Evolutionary conservation across 164 flowering plant genomes (phyloP), one percentile per base, ranked within the genome.

Genomic region (Berberis vulgaris): DNA sequence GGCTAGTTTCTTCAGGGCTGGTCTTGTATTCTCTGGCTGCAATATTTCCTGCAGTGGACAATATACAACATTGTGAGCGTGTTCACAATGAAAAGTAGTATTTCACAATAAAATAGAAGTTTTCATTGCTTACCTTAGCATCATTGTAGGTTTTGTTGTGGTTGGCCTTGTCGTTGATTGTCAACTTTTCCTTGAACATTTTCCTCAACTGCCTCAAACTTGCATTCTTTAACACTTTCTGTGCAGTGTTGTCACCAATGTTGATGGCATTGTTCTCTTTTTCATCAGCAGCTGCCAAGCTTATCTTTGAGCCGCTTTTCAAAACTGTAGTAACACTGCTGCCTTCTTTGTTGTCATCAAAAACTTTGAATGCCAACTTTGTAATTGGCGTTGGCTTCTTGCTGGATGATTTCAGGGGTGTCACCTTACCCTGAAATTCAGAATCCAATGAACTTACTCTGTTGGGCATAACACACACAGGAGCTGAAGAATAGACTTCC

Each of bases 161-260:
- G 26, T 26, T 26, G 26, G 26, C 26, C 26, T 26, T 26, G 26
- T 53, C 50, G 2, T 3, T 13, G 5, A 69, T 52, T 44, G 49
- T 7, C 38, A 73, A 46, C 44, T 72, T 59, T 57, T 26, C 26
- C 26, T 72, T 78, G 43, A 78, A 10, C 80, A 72, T 70, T 74
- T 77, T 78, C 54, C 10, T 67, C 63, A 83, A 73, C 74, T 74
- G 65, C 76, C 87, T 75, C 47, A 79, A 7, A 62, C 83, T 80
- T 42, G 8, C 67, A 0, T 57, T 52, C 6, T 63, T 57, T n/a
- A 53, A 41, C 1, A 7, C 45, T 3, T 61, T 62, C 43, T 42
- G 63, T 3, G 39, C 53, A 44, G 61, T 64, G 49, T 26, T 44
- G 10, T 61, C 65, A 1, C 49, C 46, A 39, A 6, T 7, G 49